Evolutionary conservation across 495 filamentous ascomycete species (phyloP).

Genomic region (Hypomontagnella monticulosa): DNA sequence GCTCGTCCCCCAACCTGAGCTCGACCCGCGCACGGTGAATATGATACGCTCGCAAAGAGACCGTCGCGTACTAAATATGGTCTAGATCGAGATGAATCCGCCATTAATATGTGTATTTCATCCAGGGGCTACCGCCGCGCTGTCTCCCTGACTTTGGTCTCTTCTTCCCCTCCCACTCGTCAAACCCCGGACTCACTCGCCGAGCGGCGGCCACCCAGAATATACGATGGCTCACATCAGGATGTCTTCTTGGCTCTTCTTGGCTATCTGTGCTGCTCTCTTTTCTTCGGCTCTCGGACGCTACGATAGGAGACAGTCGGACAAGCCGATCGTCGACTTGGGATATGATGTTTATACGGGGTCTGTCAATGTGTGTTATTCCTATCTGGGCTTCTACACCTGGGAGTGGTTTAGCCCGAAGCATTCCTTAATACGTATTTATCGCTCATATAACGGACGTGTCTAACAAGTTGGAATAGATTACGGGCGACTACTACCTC

Average conservation of each 20-base stretch:
- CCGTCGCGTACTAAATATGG: background rate
- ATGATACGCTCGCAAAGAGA: background rate
- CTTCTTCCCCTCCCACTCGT: background rate
- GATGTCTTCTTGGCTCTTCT: slow-evolving; percentile 13
- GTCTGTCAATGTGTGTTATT: slow-evolving; percentile 27
- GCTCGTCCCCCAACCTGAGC: slow-evolving; percentile 2
- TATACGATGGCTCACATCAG: slow-evolving; percentile 2
- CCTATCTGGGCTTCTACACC: no score
- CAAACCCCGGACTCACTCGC: background rate
- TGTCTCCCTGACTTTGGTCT: background rate
- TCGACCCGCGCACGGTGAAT: slow-evolving; percentile 1
- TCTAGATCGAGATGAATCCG: background rate
- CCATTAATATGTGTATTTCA: slow-evolving; percentile 4
- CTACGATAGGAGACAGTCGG: background rate
- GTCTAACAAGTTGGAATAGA: slow-evolving; percentile 9
- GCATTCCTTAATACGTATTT: background rate
- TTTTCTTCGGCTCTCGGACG: slow-evolving; percentile 2
- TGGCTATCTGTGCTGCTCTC: background rate
- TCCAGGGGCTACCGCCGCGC: background rate
- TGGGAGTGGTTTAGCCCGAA: no score
- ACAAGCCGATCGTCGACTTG: slow-evolving; percentile 22
- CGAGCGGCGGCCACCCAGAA: background rate
- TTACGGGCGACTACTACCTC: slow-evolving; percentile 32
- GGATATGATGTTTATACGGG: slow-evolving; percentile 35
- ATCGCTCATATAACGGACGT: background rate